Base-by-base conservation (phyloP, 352 stramenopile species). In the Phytopythium boreale region DNA sequence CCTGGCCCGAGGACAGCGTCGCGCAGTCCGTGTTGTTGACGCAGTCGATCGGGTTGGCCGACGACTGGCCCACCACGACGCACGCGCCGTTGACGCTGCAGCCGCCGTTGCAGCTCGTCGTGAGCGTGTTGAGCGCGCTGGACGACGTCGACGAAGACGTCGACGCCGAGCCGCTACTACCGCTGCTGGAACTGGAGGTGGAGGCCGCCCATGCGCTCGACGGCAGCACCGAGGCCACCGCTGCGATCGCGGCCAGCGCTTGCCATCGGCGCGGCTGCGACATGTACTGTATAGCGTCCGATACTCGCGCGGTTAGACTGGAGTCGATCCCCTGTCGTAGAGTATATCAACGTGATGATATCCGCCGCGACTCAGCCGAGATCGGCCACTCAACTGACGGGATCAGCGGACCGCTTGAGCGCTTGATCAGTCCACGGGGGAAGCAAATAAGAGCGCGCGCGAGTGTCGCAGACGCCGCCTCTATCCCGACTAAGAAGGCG, bases 21-120 rank as follows among this genome's bases (percentile, higher is more conserved):
- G 81, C 69, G 66, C 84, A 92, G 53, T 75, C 79, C 59, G 73
- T 84, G 65, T 92, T 77, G 71, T 88, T 90, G 49, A 90, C 79
- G 57, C 84, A 92, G 72, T 90, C 76, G 71, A 92, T 89, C 47
- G 62, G 56, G 59, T 83, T 87, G 20, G 67, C 60, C 27, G 78
- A 82, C 26, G 81, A 84, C 61, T 84, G 69, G 3, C 84, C 84
- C 29, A 92, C 71, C 36, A 92, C 66, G 22, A 90, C 80, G 57
- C 84, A 92, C 11, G 80, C 76, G n/a, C 74, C 66, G 69, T 81
- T 82, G 50, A 62, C 69, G 66, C 75, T 77, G 62, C 84, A 92
- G 46, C 72, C 81, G 53, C 84, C 84, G 58, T 85, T 89, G 68
- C 84, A 92, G 62, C 79, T 89, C 51, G 84, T 92, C 41, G 81